Evolutionary conservation across 1,139 yeast genomes (phyloP), one percentile per base, ranked within the genome.

Genomic region (Eremothecium gossypii): DNA sequence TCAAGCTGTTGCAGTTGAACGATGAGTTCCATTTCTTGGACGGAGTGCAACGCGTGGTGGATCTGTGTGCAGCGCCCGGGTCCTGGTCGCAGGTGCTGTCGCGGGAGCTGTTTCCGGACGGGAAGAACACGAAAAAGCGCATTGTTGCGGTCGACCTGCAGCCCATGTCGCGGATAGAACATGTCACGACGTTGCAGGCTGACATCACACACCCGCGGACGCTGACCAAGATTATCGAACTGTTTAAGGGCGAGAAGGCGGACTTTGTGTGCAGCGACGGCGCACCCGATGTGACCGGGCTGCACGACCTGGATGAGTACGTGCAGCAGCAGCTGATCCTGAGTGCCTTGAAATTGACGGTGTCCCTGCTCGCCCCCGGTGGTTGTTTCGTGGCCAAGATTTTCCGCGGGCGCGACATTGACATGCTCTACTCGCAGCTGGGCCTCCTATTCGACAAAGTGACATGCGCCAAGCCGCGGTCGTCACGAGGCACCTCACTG

Each of bases 71-170:
- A 13, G 98, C 98, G 4, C 98, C 98, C 1, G 98, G 98, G 1
- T 86, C 96, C 4, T 91, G 98, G 98, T 84, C 95, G 1, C 98
- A 91, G 60, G 98, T 91, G 1, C 71, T 91, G n/a, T 77, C 94
- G 8, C 66, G 83, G 47, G 81, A 79, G 49, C 65, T 85, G 36
- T 75, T 73, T 49, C 67, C 68, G 45, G 71, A 64, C 30, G 62
- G 48, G 40, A 54, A 54, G 11, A 55, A 56, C 1, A 49, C 44
- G 7, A 58, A 57, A 27, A 79, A 87, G 30, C 82, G 82, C 58
- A 84, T 91, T 31, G 94, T 91, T 10, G 86, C 96, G 0, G 98
- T 91, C 2, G 98, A 91, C 63, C 69, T 91, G 45, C 98, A 91
- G 61, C 97, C 98, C 8, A 91, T 91, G 95, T 80, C 95, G 0